A percentile compares a stretch with the other conserved stretches of the same genome.
These are phyloP conservation scores for Mycena alexandri DNA, from an alignment of 768 basidiomycete species.

Conservation along the genomic window DNA sequence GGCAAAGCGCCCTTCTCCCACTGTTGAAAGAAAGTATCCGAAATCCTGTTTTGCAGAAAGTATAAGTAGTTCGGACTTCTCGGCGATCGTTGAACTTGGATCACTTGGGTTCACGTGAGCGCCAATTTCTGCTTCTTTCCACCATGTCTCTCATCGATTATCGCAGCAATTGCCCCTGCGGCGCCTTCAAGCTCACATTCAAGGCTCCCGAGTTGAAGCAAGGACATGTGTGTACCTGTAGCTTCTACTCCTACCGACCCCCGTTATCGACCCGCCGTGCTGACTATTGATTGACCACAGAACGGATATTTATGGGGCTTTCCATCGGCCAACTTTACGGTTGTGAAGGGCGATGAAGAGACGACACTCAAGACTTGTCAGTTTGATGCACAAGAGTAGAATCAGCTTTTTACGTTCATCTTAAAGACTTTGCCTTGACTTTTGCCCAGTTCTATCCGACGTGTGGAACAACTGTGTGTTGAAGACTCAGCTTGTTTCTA, in stretches of 20 bases:
- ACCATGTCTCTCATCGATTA: conserved; percentile 18
- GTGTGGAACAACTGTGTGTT: conserved; percentile 32
- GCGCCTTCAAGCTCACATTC: conserved; percentile 32
- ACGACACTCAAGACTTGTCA: conserved; percentile 23
- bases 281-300: background rate
- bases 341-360: conserved; percentile 31
- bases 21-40: no score
- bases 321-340: conserved; percentile 7
- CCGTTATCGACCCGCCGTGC: no score
- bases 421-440: background rate
- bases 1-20: no score
- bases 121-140: no score
- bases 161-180: conserved; percentile 35
- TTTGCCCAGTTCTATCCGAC: conserved; percentile 31
- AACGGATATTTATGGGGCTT: conserved; percentile 32
- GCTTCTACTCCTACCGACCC: conserved; percentile 14
- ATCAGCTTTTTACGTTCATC: background rate
- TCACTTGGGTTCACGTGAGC: no score
- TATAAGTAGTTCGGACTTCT: no score
- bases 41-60: no score
- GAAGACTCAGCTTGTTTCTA: no score
- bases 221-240: conserved; percentile 21
- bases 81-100: no score
- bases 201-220: conserved; percentile 18
- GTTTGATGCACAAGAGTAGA: conserved; percentile 32